Percentiles rank a stretch among this genome's conserved stretches.
phyloP scores from a whole-genome alignment of 2,329 filamentous ascomycete genomes.

The Aspergillus sp. region DNA sequence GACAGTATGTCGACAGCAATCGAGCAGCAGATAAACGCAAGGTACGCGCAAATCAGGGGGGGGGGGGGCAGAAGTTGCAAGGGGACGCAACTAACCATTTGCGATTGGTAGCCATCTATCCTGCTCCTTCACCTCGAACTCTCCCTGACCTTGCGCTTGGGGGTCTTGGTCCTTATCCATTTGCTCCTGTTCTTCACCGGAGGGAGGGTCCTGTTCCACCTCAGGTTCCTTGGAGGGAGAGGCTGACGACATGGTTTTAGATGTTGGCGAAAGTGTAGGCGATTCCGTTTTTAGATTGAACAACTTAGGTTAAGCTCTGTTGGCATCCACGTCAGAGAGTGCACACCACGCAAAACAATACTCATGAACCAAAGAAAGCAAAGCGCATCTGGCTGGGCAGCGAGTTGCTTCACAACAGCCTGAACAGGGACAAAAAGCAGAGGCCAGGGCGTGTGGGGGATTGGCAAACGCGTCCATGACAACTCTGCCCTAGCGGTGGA shows the following conservation, averaged over 20 bases:
- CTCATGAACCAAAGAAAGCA: conserved; percentile 23
- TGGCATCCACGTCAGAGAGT: conserved; percentile 49
- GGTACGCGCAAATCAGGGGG: conserved; percentile 55
- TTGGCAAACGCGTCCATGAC: conserved; percentile 29
- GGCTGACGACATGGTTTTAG: conserved; percentile 91
- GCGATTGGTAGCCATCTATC: conserved; percentile 99
- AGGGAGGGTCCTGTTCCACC: conserved; percentile 89
- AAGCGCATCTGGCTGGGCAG: conserved; percentile 37
- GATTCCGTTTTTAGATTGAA: conserved; percentile 37
- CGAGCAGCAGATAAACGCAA: conserved; percentile 34
- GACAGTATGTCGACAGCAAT: conserved; percentile 33
- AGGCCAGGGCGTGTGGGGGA: conserved; percentile 31
- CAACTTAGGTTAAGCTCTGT: conserved; percentile 36
- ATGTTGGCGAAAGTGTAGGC: conserved; percentile 36
- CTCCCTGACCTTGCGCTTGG: conserved; percentile 73
- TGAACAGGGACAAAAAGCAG: conserved; percentile 23
- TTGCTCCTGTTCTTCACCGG: conserved; percentile 86
- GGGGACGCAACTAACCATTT: conserved; percentile 80
- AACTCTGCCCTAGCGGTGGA: conserved; percentile 29
- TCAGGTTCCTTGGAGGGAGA: conserved; percentile 85
- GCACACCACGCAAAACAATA: conserved; percentile 28
- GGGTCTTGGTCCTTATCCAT: conserved; percentile 72
- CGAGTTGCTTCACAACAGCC: conserved; percentile 39
- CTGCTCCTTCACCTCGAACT: conserved; percentile 99
- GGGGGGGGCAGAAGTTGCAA: conserved; percentile 37